Base-by-base conservation (phyloP, 768 basidiomycete genomes). In the Rhizopogon sp. region DNA sequence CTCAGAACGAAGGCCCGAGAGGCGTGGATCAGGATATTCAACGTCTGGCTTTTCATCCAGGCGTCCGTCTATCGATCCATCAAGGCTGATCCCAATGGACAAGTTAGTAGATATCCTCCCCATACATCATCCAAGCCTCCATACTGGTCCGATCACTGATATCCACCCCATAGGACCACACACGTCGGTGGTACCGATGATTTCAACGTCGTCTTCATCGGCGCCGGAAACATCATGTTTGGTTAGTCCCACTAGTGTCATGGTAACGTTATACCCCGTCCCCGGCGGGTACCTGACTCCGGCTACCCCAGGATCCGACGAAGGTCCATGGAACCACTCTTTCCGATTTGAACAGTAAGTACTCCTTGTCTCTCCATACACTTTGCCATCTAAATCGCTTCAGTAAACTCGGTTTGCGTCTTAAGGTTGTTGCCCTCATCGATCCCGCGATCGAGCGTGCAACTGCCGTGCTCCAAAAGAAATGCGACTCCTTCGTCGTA, bases 211-310 rank as follows among this genome's bases (percentile, higher is more conserved):
- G 84, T 96, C 68, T 94, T 96, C 72, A 78, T 98, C 62, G 95
- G 95, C 50, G 95, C 95, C 28, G 95, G 94, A 14, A 96, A 97
- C 74, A 95, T 98, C 75, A 97, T 97, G 93, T 98, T 98, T 67
- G 95, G 94, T 84, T 52, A 54, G 73, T 56, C 37, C 37, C 31
- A n/a, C 39, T 35, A 22, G 13, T 50, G 42, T 37, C 53, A 55
- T 42, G 41, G 35, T 37, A 13, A 35, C 35, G 35, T 35, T 35
- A 10, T 35, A 35, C 2, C 50, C 54, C 28, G 33, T 25, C 11
- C 13, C n/a, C 43, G 31, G 17, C 33, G 17, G 17, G 52, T 37
- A 33, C 47, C 43, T 20, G 31, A 41, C 55, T 37, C 29, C 53
- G 13, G 37, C 39, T 14, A 16, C 51, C 42, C 25, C 68, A 92